Percentiles rank a stretch among this genome's conserved stretches.
Evolutionary conservation across 2,329 filamentous ascomycete genomes (phyloP).

Genomic region (Botrytis fabae): DNA sequence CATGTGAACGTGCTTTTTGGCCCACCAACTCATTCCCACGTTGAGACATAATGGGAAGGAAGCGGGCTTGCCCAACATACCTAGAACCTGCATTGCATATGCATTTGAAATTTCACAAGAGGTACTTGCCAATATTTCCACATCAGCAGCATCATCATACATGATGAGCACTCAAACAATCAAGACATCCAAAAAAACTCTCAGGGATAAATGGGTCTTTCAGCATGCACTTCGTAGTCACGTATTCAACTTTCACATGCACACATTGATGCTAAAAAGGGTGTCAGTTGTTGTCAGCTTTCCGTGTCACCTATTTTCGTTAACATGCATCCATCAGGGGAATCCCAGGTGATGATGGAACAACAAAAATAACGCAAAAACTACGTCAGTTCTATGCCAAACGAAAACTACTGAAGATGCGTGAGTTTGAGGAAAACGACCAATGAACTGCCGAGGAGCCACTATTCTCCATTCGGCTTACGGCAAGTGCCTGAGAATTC

Average conservation of each 20-base stretch:
- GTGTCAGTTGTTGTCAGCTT: slow-evolving; percentile 7
- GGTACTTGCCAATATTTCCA: not conserved
- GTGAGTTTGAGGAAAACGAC: not conserved
- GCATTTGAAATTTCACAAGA: not conserved
- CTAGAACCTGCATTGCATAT: slow-evolving; percentile 8
- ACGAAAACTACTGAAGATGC: not conserved
- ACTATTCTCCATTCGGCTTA: not conserved
- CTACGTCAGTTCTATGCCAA: not conserved
- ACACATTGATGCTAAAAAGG: not conserved
- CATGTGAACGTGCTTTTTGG: slow-evolving; percentile 5
- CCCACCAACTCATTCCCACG: not conserved
- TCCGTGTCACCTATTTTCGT: slow-evolving; percentile 8
- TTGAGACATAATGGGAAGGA: not conserved
- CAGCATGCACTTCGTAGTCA: not conserved
- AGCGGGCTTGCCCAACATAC: not conserved
- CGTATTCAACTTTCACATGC: not conserved
- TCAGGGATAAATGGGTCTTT: not conserved
- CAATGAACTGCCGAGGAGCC: not conserved
- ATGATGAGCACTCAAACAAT: slow-evolving; percentile 2
- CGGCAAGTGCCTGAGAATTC: not conserved
- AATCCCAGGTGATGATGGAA: not conserved
- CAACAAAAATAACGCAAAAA: not conserved
- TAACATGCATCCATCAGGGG: slow-evolving; percentile 2
- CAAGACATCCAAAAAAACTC: not conserved
- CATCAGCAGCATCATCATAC: slow-evolving; percentile 7